Evolutionary conservation across 2,329 filamentous ascomycete species (phyloP).

Genomic region (Alternaria ethzedia): DNA sequence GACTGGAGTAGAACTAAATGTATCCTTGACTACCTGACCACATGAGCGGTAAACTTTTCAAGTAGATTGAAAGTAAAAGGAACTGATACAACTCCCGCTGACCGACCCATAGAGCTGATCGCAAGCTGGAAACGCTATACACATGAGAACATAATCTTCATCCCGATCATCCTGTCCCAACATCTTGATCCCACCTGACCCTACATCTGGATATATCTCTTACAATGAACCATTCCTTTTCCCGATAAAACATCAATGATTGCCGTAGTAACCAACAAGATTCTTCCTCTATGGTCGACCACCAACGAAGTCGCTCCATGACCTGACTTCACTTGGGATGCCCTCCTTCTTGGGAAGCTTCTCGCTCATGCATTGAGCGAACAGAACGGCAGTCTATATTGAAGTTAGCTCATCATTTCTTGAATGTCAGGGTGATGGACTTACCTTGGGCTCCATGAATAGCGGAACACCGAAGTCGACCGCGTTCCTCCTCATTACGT

Average conservation of each 20-base stretch:
- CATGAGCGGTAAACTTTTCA: neutral
- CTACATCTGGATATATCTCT: constrained; percentile 16
- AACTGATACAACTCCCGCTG: constrained; percentile 7
- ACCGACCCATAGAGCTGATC: constrained; percentile 6
- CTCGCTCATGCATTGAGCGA: constrained; percentile 95
- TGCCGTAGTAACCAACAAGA: neutral
- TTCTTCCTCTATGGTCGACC: constrained; percentile 42
- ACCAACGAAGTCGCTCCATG: constrained; percentile 95
- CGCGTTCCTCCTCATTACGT: constrained; percentile 97
- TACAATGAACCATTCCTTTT: neutral
- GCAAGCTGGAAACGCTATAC: constrained; percentile 18
- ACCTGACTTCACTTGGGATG: constrained; percentile 87
- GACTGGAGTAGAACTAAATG: neutral
- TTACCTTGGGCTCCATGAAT: constrained; percentile 97
- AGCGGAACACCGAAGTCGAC: constrained; percentile 97
- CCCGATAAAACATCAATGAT: neutral
- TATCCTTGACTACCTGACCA: neutral
- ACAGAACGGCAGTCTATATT: constrained; percentile 85
- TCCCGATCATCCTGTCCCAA: neutral
- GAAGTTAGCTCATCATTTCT: constrained; percentile 22
- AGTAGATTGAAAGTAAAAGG: constrained; percentile 2
- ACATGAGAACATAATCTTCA: constrained; percentile 19
- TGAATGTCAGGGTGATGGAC: constrained; percentile 35
- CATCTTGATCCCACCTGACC: neutral
- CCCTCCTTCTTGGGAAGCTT: constrained; percentile 90